These are phyloP conservation scores for Stipa capillata DNA, from an alignment of 176 grass and related monocot species.

Conservation along the genomic window DNA sequence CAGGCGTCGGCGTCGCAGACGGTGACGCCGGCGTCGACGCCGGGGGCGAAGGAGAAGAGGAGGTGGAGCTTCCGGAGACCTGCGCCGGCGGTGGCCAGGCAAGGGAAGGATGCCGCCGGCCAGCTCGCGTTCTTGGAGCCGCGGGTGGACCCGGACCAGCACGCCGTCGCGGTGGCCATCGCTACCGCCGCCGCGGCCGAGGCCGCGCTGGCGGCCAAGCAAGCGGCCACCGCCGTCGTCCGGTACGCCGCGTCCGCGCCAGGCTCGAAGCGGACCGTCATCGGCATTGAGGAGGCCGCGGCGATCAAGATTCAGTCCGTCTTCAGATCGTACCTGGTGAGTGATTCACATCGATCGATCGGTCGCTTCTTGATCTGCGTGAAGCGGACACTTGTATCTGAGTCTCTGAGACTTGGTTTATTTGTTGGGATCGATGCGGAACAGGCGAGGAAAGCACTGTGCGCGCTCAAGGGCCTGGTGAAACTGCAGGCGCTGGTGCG, in stretches of 20 bases:
- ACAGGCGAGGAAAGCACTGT: constrained; percentile 91
- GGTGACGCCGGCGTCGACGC: constrained; percentile 27
- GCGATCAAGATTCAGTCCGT: constrained; percentile 78
- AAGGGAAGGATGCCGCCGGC: constrained; percentile 26
- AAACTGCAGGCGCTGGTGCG: constrained; percentile 89
- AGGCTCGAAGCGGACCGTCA: constrained; percentile 28
- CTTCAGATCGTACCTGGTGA: constrained; percentile 78
- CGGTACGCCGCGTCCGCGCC: constrained; percentile 35
- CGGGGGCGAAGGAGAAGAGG: constrained; percentile 49
- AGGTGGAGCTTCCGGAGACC: constrained; percentile 83
- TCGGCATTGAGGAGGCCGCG: constrained; percentile 53
- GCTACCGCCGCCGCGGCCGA: constrained; percentile 45
- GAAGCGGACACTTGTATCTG: neutral
- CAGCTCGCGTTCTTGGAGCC: constrained; percentile 34
- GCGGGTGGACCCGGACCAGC: constrained; percentile 33
- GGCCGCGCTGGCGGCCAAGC: constrained; percentile 33
- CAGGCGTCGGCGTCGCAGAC: neutral
- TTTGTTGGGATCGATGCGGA: neutral
- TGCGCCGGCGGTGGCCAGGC: neutral
- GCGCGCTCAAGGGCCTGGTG: constrained; percentile 69
- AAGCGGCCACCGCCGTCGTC: constrained; percentile 37
- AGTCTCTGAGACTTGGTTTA: neutral
- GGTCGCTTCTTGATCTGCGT: neutral
- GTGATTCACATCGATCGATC: neutral
- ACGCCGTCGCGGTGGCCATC: constrained; percentile 54